A percentile compares a stretch with the other conserved stretches of the same genome.
Conservation (phyloP, 805 yeast species). For the Clavispora santaluciae region DNA sequence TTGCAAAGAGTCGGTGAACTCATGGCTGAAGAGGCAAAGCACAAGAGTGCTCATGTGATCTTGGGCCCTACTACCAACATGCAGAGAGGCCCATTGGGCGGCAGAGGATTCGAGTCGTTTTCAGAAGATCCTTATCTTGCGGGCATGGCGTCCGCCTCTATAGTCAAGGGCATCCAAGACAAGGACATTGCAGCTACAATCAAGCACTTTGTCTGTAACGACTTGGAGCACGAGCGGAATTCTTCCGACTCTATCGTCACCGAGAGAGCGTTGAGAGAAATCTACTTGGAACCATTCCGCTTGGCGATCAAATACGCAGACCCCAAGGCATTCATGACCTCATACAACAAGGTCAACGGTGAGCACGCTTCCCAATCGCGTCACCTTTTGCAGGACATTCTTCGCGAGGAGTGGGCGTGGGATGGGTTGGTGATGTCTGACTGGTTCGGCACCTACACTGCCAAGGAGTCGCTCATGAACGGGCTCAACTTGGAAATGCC, state of each 20-base stretch:
- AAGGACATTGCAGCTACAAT: slow-evolving; percentile 28
- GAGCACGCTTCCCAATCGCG: slow-evolving; percentile 24
- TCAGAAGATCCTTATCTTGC: slow-evolving; percentile 30
- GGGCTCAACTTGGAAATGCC: slow-evolving; percentile 36
- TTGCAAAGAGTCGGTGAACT: slow-evolving; percentile 25
- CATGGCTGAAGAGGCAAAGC: slow-evolving; percentile 30
- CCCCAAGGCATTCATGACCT: slow-evolving; percentile 28
- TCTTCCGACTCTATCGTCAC: slow-evolving; percentile 25
- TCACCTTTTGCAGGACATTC: slow-evolving; percentile 19
- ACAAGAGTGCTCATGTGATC: slow-evolving; percentile 26
- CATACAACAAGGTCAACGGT: slow-evolving; percentile 30
- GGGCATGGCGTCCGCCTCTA: slow-evolving; percentile 22
- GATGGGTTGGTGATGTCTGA: slow-evolving; percentile 31
- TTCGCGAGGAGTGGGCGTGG: slow-evolving; percentile 29
- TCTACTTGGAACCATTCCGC: slow-evolving; percentile 31
- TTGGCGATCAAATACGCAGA: slow-evolving; percentile 27
- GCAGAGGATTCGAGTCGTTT: slow-evolving; percentile 31
- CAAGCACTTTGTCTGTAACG: slow-evolving; percentile 31
- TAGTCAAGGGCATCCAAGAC: slow-evolving; percentile 26
- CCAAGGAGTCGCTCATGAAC: slow-evolving; percentile 22
- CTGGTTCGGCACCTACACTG: slow-evolving; percentile 29
- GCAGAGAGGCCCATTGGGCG: slow-evolving; percentile 32
- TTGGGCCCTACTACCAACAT: slow-evolving; percentile 31
- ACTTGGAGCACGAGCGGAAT: slow-evolving; percentile 28
- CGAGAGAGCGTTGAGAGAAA: slow-evolving; percentile 29